A percentile compares a stretch with the other conserved stretches of the same genome.
These are phyloP conservation scores for Acanthamoeba sp. DNA, from an alignment of 208 protist species.

Conservation along the genomic window DNA sequence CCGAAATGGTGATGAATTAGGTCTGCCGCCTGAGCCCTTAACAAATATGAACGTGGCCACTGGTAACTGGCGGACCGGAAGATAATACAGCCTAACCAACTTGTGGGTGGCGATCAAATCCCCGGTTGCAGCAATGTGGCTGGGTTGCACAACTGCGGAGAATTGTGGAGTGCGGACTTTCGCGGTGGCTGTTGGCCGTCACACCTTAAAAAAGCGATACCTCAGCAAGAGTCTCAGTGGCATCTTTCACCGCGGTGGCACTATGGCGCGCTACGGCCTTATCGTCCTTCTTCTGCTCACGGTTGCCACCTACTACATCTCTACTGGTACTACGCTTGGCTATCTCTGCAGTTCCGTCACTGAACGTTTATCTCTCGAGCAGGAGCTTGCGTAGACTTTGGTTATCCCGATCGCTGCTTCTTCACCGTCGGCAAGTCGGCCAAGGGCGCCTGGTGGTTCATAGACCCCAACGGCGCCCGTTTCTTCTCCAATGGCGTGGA, in stretches of 20 bases:
- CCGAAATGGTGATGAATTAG: no score
- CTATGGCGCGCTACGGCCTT: background rate
- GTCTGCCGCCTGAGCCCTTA: no score
- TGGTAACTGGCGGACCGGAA: no score
- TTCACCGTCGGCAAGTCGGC: constrained; percentile 29
- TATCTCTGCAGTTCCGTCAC: background rate
- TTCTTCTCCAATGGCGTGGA: constrained; percentile 31
- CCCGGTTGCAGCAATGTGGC: background rate
- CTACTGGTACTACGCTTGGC: background rate
- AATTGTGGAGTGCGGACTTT: background rate
- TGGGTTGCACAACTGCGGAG: background rate
- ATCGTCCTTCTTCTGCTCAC: background rate
- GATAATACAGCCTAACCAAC: no score
- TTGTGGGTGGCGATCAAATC: no score
- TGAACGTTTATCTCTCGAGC: background rate
- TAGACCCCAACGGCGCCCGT: background rate
- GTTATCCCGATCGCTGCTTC: constrained; percentile 28
- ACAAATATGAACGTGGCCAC: no score
- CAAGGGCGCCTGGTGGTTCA: constrained; percentile 8
- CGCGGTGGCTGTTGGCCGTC: background rate
- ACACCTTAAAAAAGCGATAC: background rate
- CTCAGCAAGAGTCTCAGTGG: background rate
- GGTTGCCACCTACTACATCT: background rate
- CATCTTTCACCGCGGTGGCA: background rate
- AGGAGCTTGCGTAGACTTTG: background rate